Percentiles rank a stretch among this genome's conserved stretches.
phyloP scores from a whole-genome alignment of 1,284 basidiomycete genomes.

The Tremellales sp. region DNA sequence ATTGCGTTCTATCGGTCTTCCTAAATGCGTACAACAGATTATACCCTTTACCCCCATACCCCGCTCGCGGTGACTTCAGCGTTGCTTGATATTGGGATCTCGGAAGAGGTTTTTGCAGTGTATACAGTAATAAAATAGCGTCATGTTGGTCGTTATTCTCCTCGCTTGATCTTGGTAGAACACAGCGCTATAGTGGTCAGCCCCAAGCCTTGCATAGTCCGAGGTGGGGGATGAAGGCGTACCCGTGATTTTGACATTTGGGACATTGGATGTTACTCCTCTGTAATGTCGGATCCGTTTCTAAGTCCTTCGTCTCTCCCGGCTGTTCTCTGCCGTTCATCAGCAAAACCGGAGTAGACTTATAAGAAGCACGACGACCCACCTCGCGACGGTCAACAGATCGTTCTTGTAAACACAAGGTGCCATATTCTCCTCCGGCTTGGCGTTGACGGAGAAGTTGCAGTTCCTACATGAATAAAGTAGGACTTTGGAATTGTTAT shows the following conservation, averaged over 20 bases:
- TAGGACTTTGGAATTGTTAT: conserved; percentile 78
- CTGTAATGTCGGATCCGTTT: conserved; percentile 80
- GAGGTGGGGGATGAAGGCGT: conserved; percentile 14
- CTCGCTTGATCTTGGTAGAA: conserved; percentile 94
- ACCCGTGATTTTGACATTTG: conserved; percentile 45
- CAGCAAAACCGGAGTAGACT: background rate
- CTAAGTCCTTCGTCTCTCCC: conserved; percentile 84
- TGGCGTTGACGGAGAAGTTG: conserved; percentile 73
- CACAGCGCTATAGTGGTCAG: conserved; percentile 62
- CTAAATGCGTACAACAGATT: too few species aligned
- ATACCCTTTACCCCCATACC: too few species aligned
- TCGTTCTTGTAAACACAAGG: conserved; percentile 88
- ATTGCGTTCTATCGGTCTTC: too few species aligned
- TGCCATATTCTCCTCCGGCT: conserved; percentile 58
- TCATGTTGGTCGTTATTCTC: conserved; percentile 73
- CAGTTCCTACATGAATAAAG: conserved; percentile 94
- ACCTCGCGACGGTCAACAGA: conserved; percentile 89
- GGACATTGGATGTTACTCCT: conserved; percentile 50
- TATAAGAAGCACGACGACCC: conserved; percentile 42
- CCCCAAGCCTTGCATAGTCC: too few species aligned
- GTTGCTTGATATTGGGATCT: conserved; percentile 55
- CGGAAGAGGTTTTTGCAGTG: conserved; percentile 73
- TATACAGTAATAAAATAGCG: conserved; percentile 87
- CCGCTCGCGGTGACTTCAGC: too few species aligned
- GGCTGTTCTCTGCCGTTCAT: conserved; percentile 69